A percentile compares a stretch with the other conserved stretches of the same genome.
phyloP scores from a whole-genome alignment of 1,284 basidiomycete species.

The Schizopora paradoxa region DNA sequence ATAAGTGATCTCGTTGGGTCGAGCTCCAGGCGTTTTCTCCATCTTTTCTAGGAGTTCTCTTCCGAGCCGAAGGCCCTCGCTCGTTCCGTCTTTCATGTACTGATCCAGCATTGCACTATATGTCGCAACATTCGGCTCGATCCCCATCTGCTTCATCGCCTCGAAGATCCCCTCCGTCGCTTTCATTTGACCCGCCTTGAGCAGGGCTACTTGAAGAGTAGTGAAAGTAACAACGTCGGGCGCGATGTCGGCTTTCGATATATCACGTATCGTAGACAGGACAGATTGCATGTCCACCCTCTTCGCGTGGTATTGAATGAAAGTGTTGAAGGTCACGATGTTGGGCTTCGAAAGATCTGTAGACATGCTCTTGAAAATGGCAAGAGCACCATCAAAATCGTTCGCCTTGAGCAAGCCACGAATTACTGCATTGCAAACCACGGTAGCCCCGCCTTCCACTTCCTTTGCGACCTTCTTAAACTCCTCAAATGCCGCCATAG shows the following conservation, averaged over 20 bases:
- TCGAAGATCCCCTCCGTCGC: constrained; percentile 56
- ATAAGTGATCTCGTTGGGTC: constrained; percentile 71
- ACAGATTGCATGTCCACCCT: constrained; percentile 56
- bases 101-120: constrained; percentile 73
- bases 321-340: constrained; percentile 72
- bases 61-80: constrained; percentile 52
- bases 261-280: no score
- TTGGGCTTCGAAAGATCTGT: constrained; percentile 56
- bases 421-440: constrained; percentile 63
- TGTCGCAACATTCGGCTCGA: constrained; percentile 66
- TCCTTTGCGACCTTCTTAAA: constrained; percentile 36
- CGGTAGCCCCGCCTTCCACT: constrained; percentile 23
- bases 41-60: constrained; percentile 65
- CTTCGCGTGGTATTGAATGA: constrained; percentile 61
- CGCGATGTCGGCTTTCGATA: constrained; percentile 47
- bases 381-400: constrained; percentile 39
- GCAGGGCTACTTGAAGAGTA: constrained; percentile 68
- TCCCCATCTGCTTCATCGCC: constrained; percentile 70
- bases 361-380: constrained; percentile 45
- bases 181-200: constrained; percentile 61
- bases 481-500: constrained; percentile 43
- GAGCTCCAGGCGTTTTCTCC: constrained; percentile 51
- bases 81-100: constrained; percentile 52
- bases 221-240: constrained; percentile 82
- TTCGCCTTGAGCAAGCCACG: constrained; percentile 49